A percentile compares a stretch with the other conserved stretches of the same genome.
Conservation (phyloP, 1,284 basidiomycete species). For the Kalmanozyma brasiliensis region DNA sequence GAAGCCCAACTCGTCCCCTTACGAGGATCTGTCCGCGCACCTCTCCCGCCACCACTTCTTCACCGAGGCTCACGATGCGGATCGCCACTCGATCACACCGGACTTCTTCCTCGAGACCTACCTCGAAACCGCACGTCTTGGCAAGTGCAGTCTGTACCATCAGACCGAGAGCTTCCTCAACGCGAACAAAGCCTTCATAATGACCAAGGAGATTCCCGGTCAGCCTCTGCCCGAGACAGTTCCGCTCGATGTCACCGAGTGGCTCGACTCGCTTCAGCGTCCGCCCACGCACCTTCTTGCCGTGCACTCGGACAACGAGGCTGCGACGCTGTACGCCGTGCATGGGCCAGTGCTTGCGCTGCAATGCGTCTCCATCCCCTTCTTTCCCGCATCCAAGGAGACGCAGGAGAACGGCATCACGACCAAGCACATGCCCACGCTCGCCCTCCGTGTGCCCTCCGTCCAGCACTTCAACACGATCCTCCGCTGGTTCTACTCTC, state of each 20-base stretch:
- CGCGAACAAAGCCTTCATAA: slow-evolving; percentile 15
- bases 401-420: slow-evolving; percentile 6
- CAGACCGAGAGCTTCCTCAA: slow-evolving; percentile 36
- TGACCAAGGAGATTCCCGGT: slow-evolving; percentile 8
- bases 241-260: slow-evolving; percentile 24
- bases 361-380: slow-evolving; percentile 51
- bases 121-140: slow-evolving; percentile 27
- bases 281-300: slow-evolving; percentile 44
- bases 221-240: slow-evolving; percentile 18
- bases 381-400: slow-evolving; percentile 16
- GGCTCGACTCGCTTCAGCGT: slow-evolving; percentile 5
- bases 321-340: slow-evolving; percentile 30
- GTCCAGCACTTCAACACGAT: slow-evolving; percentile 30
- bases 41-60: slow-evolving; percentile 40
- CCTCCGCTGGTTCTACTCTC: slow-evolving; percentile 42
- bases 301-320: slow-evolving; percentile 27
- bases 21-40: slow-evolving; percentile 39
- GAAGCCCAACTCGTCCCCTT: slow-evolving; percentile 33
- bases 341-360: slow-evolving; percentile 39
- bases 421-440: slow-evolving; percentile 19
- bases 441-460: slow-evolving; percentile 30
- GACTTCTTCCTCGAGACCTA: slow-evolving; percentile 37
- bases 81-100: slow-evolving; percentile 17
- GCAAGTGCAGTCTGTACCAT: slow-evolving; percentile 36
- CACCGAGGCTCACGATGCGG: slow-evolving; percentile 23